Evolutionary conservation across 805 yeast species (phyloP).

Genomic region (Hanseniaspora osmophila): DNA sequence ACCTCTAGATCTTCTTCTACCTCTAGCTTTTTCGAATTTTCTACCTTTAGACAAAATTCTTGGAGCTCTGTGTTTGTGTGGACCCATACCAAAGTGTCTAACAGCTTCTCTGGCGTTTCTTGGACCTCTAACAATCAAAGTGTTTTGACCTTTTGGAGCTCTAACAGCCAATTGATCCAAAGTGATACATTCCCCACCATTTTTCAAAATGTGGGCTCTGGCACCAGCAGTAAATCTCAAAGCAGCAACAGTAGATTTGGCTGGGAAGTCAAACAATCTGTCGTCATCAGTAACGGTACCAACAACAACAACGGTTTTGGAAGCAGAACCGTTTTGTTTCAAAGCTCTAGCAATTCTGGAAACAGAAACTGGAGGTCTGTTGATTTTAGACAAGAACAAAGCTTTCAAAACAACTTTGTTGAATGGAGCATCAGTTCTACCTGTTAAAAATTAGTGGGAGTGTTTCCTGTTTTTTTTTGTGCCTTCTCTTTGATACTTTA

Average conservation of each 20-base stretch:
- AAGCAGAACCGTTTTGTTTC: constrained; percentile 68
- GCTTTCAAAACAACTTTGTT: constrained; percentile 92
- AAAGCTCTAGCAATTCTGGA: constrained; percentile 80
- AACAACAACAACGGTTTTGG: constrained; percentile 91
- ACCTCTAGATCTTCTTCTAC: constrained; percentile 98
- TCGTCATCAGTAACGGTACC: constrained; percentile 98
- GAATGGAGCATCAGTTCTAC: constrained; percentile 98
- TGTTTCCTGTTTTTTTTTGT: no score
- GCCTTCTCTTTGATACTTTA: no score
- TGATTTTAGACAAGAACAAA: constrained; percentile 92
- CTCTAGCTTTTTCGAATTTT: constrained; percentile 99
- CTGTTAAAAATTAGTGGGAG: constrained; percentile 27
- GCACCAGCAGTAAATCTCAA: constrained; percentile 99
- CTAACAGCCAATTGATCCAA: constrained; percentile 97
- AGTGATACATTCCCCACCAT: constrained; percentile 99
- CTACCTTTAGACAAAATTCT: constrained; percentile 94
- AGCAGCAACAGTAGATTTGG: constrained; percentile 97
- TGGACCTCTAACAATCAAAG: constrained; percentile 96
- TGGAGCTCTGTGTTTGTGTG: constrained; percentile 99
- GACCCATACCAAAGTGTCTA: constrained; percentile 99
- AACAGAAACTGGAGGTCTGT: constrained; percentile 98
- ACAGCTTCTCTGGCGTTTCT: constrained; percentile 98
- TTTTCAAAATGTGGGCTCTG: constrained; percentile 89
- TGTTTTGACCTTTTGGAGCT: constrained; percentile 99
- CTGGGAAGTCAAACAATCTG: constrained; percentile 89